Conservation (phyloP, 139 green algal genomes). For the Chlorokybus atmophyticus region DNA sequence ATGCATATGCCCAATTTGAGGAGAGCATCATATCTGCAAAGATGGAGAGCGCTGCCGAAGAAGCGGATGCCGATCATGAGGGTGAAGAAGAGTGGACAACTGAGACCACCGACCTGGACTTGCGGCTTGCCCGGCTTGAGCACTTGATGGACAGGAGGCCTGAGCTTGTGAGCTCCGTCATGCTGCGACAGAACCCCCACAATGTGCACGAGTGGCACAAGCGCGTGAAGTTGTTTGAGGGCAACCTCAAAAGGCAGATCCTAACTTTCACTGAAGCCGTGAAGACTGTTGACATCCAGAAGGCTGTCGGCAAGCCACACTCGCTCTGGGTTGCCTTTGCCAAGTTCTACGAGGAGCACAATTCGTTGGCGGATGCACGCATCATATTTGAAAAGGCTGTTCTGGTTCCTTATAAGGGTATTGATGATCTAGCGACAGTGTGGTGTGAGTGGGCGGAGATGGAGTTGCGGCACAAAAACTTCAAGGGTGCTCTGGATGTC, state of each 20-base stretch:
- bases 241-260: slow-evolving; percentile 61
- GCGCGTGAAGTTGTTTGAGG: slow-evolving; percentile 80
- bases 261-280: slow-evolving; percentile 86
- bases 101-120: slow-evolving; percentile 66
- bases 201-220: slow-evolving; percentile 94
- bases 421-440: slow-evolving; percentile 85
- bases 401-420: slow-evolving; percentile 35
- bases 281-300: slow-evolving; percentile 67
- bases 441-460: slow-evolving; percentile 94
- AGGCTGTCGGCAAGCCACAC: slow-evolving; percentile 27
- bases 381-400: slow-evolving; percentile 84
- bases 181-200: slow-evolving; percentile 96
- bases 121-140: slow-evolving; percentile 83
- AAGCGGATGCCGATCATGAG: slow-evolving; percentile 12
- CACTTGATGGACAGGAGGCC: slow-evolving; percentile 63
- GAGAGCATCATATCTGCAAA: slow-evolving; percentile 32
- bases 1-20: slow-evolving; percentile 69
- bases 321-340: slow-evolving; percentile 83
- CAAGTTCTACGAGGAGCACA: slow-evolving; percentile 91
- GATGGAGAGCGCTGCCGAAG: slow-evolving; percentile 24
- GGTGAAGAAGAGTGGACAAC: slow-evolving; percentile 1
- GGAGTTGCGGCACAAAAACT: slow-evolving; percentile 88
- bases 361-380: slow-evolving; percentile 73
- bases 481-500: slow-evolving; percentile 62
- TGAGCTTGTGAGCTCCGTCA: slow-evolving; percentile 43